Evolutionary conservation across 2,329 filamentous ascomycete genomes (phyloP).

Genomic region (Hypoxylon sp.): DNA sequence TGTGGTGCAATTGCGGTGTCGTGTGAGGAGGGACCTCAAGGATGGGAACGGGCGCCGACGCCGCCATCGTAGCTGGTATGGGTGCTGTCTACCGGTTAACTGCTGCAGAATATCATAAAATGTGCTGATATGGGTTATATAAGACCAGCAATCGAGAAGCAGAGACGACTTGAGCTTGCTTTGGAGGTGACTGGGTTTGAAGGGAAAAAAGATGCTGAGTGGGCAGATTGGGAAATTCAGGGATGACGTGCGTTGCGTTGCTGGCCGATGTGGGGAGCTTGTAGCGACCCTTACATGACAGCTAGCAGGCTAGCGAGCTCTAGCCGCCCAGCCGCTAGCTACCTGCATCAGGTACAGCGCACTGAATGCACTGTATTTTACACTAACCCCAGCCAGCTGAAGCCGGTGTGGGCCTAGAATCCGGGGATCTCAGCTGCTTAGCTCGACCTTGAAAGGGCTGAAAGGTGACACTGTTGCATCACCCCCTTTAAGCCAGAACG

Average conservation of each 20-base stretch:
- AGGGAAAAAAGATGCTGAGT: neutral
- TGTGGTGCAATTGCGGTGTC: constrained; percentile 73
- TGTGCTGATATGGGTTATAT: neutral
- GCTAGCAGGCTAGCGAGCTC: too few species aligned
- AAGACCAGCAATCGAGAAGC: neutral
- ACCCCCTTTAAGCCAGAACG: too few species aligned
- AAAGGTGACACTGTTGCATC: too few species aligned
- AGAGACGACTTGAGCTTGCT: neutral
- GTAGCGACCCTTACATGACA: constrained; percentile 3
- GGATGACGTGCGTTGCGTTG: constrained; percentile 28
- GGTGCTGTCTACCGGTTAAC: constrained; percentile 25
- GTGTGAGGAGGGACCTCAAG: constrained; percentile 43
- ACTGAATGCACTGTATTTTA: neutral
- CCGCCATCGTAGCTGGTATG: constrained; percentile 37
- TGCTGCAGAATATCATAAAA: neutral
- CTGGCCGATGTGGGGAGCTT: constrained; percentile 24
- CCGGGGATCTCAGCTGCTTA: constrained; percentile 21
- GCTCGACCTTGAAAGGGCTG: too few species aligned
- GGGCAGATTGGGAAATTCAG: constrained; percentile 15
- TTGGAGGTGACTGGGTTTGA: neutral
- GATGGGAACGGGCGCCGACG: constrained; percentile 39
- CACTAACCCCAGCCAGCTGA: neutral
- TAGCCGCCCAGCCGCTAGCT: too few species aligned
- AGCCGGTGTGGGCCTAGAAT: constrained; percentile 10
- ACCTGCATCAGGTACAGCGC: constrained; percentile 6